These are phyloP conservation scores for Parachaetomium inaequale DNA, from an alignment of 495 filamentous ascomycete genomes.

Conservation along the genomic window DNA sequence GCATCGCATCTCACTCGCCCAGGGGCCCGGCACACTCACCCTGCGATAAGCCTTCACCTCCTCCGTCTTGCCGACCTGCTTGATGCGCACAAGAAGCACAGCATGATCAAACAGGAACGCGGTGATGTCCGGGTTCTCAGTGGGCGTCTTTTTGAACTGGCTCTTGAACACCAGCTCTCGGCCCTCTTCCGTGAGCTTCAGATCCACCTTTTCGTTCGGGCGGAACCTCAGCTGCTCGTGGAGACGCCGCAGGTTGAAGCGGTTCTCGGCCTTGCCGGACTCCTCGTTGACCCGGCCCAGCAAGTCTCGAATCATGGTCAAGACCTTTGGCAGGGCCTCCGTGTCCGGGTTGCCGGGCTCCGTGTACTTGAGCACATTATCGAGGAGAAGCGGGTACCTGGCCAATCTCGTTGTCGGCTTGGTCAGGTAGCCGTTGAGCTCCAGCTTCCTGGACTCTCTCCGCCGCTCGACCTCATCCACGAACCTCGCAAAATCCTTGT, in stretches of 20 bases:
- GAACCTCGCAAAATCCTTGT: conserved; percentile 81
- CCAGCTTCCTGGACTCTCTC: conserved; percentile 93
- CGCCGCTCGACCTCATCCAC: conserved; percentile 96
- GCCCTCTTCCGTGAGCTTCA: conserved; percentile 91
- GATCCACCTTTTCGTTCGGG: conserved; percentile 81
- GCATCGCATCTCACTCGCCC: neutral
- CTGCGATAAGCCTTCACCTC: conserved; percentile 91
- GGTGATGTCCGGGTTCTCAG: conserved; percentile 82
- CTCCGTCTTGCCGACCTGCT: conserved; percentile 87
- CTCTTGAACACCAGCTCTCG: conserved; percentile 92
- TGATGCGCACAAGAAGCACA: conserved; percentile 81
- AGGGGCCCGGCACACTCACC: conserved; percentile 31
- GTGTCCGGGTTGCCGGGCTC: conserved; percentile 83
- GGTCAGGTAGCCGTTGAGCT: conserved; percentile 96
- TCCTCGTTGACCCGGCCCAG: conserved; percentile 86
- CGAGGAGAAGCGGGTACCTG: conserved; percentile 90
- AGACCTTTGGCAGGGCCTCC: conserved; percentile 83
- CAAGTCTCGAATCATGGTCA: conserved; percentile 79
- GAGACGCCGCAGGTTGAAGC: conserved; percentile 89
- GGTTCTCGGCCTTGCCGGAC: conserved; percentile 95
- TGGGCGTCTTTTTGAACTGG: conserved; percentile 83
- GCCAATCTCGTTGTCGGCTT: conserved; percentile 97
- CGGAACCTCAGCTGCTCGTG: conserved; percentile 86
- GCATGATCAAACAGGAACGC: conserved; percentile 97
- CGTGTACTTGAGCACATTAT: conserved; percentile 85